phyloP scores from a whole-genome alignment of 2,329 filamentous ascomycete genomes.

The Trichoderma lentiforme region DNA sequence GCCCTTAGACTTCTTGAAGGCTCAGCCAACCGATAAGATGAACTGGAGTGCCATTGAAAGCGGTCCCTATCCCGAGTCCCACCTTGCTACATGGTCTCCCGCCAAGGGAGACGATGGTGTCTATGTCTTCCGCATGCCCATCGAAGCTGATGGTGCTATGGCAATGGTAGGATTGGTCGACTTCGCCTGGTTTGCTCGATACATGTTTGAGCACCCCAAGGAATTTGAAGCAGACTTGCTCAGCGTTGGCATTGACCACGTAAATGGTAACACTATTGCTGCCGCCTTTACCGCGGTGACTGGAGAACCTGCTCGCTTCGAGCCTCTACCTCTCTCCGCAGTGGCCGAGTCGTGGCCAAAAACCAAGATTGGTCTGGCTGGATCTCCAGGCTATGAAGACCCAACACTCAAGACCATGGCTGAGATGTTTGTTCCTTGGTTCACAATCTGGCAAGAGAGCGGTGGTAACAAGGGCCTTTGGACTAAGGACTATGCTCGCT shows the following conservation, averaged over 20 bases:
- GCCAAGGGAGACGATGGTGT: background rate
- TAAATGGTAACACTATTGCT: slow-evolving; percentile 13
- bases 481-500: slow-evolving; percentile 17
- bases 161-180: slow-evolving; percentile 11
- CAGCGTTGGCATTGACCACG: slow-evolving; percentile 20
- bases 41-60: slow-evolving; percentile 9
- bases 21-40: slow-evolving; percentile 7
- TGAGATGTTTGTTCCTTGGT: slow-evolving; percentile 18
- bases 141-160: slow-evolving; percentile 3
- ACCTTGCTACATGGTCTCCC: slow-evolving; percentile 4
- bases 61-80: slow-evolving; percentile 8
- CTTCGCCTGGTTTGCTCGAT: slow-evolving; percentile 17
- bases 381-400: slow-evolving; percentile 17
- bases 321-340: slow-evolving; percentile 4
- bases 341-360: background rate
- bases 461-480: slow-evolving; percentile 20
- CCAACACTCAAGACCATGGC: slow-evolving; percentile 14
- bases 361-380: slow-evolving; percentile 1
- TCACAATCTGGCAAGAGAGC: slow-evolving; percentile 19
- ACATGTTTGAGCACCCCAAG: slow-evolving; percentile 19
- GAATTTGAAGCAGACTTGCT: slow-evolving; percentile 19
- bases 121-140: slow-evolving; percentile 9
- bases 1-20: background rate
- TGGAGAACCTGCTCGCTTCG: slow-evolving; percentile 15
- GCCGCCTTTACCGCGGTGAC: slow-evolving; percentile 17